phyloP scores from a whole-genome alignment of 495 filamentous ascomycete genomes.

The Neurospora tetrasperma region DNA sequence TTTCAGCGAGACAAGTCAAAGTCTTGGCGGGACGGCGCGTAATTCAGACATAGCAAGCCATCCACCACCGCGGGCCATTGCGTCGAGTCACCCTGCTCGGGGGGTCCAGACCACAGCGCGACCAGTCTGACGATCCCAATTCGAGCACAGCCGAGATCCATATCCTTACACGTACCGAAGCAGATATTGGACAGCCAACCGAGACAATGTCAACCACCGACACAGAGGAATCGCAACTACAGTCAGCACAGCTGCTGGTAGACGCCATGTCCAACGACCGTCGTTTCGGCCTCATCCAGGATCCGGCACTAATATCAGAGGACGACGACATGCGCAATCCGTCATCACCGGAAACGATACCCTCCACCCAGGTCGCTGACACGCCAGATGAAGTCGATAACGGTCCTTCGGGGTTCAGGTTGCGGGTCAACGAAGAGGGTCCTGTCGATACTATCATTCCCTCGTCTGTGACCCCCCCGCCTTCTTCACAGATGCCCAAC shows the following conservation, averaged over 20 bases:
- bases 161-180: not conserved
- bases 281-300: constrained; percentile 13
- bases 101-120: not conserved
- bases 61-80: not conserved
- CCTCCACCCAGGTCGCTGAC: constrained; percentile 32
- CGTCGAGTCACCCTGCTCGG: not conserved
- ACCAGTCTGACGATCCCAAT: not conserved
- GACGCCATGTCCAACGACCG: constrained; percentile 21
- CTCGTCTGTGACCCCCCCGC: constrained; percentile 60
- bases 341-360: constrained; percentile 33
- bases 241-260: constrained; percentile 12
- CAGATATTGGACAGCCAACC: not conserved
- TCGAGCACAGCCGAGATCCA: not conserved
- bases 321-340: constrained; percentile 16
- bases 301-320: constrained; percentile 32
- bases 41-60: not conserved
- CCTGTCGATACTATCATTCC: constrained; percentile 28
- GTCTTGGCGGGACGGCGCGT: not conserved
- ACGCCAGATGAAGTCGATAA: constrained; percentile 25
- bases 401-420: constrained; percentile 25
- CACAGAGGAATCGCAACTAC: constrained; percentile 7
- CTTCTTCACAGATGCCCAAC: constrained; percentile 54
- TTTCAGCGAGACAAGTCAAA: not conserved
- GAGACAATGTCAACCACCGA: constrained; percentile 8
- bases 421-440: constrained; percentile 31